Evolutionary conservation across 1,284 basidiomycete genomes (phyloP), one percentile per base, ranked within the genome.

Genomic region (Cystobasidiaceae sp.): DNA sequence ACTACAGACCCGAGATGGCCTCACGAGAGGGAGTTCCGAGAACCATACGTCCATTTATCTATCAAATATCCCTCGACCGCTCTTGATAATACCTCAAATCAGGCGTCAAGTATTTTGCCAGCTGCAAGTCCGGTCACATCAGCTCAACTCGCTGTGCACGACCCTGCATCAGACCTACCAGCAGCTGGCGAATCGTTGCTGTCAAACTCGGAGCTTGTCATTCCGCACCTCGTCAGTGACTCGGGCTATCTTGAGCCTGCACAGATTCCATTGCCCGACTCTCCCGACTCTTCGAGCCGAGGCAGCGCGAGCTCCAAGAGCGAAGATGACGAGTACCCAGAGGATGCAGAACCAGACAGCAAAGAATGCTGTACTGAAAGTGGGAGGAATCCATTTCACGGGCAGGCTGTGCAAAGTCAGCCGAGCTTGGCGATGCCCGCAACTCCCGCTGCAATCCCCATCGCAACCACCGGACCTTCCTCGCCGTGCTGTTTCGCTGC

Each of bases 191-290:
- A n/a, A n/a, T n/a, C n/a, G n/a, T n/a, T n/a, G n/a, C n/a, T n/a
- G n/a, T n/a, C n/a, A n/a, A n/a, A n/a, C n/a, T n/a, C n/a, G n/a
- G n/a, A n/a, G n/a, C n/a, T n/a, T n/a, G n/a, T n/a, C n/a, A 51
- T 32, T 23, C 34, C 7, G n/a, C 21, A 33, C 23, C 39, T 19
- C 23, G 13, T 39, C 8, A 17, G 39, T n/a, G 58, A 65, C 28
- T 58, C 54, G 15, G 58, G 58, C 39, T 61, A 59, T 59, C 30
- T 67, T 50, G 48, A 67, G 44, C 56, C 67, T 48, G 48, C 33
- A 25, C 37, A 54, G 54, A 51, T 69, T 48, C 60, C 67, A 33
- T 17, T 66, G 37, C 49, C 67, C 30, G 23, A 61, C 44, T 44
- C 67, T 52, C 44, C 68, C 55, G 56, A 67, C 46, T 28, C 46